Base-by-base conservation (phyloP, 2,329 filamentous ascomycete genomes). In the Trichophyton benhamiae region DNA sequence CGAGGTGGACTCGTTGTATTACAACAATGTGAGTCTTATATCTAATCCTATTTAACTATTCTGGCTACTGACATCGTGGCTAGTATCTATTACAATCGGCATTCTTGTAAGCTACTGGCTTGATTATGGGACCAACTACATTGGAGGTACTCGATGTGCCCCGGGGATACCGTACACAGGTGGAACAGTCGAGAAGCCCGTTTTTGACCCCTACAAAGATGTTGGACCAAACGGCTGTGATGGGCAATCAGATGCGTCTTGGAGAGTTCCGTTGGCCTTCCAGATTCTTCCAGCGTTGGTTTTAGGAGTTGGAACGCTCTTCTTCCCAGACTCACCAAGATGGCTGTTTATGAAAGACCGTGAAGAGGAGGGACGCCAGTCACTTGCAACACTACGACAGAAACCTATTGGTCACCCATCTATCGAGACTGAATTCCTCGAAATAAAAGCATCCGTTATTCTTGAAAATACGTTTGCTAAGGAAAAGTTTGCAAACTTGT, bases 261-360 rank as follows among this genome's bases (percentile, higher is more conserved):
- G 77, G 75, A 70, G 78, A 57, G 67, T 80, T 0, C 78, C 78
- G 0, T 75, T 80, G 59, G 68, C 76, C 2, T 65, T 81, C 3
- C 79, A 81, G 60, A 74, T 80, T 15, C 61, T 72, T 8, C 75
- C 75, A 0, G 75, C 75, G 1, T 55, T 76, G 0, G 65, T 72
- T 15, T 65, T 78, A 1, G 72, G 75, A 2, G 62, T 72, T 2
- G 74, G 75, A 7, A 76, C 77, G 66, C 33, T 73, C 3, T 80
- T 82, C 68, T 76, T 83, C 63, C 82, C 82, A 0, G 82, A 79
- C 61, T 82, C 81, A 0, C 82, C 82, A 0, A 75, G 82, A 25
- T 84, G 81, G 76, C 73, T 83, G 1, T 72, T 76, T 7, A 77
- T 76, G 65, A 74, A 76, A 59, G 77, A 76, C 41, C 75, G 77